Base-by-base conservation (phyloP, 164 flowering plant species). In the Chimonanthus salicifolius region DNA sequence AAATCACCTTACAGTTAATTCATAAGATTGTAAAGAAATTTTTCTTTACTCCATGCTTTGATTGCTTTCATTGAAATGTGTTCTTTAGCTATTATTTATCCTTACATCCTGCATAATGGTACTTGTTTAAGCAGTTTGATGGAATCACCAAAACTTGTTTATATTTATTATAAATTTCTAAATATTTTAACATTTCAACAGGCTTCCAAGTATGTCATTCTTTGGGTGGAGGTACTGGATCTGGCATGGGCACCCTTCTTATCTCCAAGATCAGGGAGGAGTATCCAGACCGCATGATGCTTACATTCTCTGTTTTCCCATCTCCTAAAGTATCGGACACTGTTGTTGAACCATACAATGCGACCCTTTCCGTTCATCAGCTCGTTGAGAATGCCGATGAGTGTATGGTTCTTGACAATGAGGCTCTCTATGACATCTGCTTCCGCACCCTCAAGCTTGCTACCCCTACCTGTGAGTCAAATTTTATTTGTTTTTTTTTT, bases 401-500 rank as follows among this genome's bases (percentile, higher is more conserved):
- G 11, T 71, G 74, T 21, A 71, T 62, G 74, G 67, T 71, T 49
- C 67, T 71, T n/a, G 74, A 71, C 58, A 71, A 71, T 62, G 74
- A 71, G 67, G 67, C 74, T 20, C 74, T 71, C 64, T 75, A 75
- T 69, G 77, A 75, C 69, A 75, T 75, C 62, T 75, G 77, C 66
- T 75, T 75, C 73, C 73, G 77, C 51, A 75, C 77, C 7, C 64
- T 75, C 48, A 75, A 75, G 73, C 77, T 75, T 43, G 73, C 73
- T 49, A 75, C 72, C 7, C 77, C 77, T 7, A 75, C 73, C 1
- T 75, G 77, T 75, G 49, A 75, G 77, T 62, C 0, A 7, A 49
- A 62, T 7, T 62, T 63, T 43, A 47, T 54, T 54, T 54, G 60
- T 13, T 54, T 54, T 54, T 54, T n/a, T n/a, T n/a, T n/a, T n/a